A percentile compares a stretch with the other conserved stretches of the same genome.
Conservation (phyloP, 2,329 filamentous ascomycete genomes). For the Huntiella abstrusa region DNA sequence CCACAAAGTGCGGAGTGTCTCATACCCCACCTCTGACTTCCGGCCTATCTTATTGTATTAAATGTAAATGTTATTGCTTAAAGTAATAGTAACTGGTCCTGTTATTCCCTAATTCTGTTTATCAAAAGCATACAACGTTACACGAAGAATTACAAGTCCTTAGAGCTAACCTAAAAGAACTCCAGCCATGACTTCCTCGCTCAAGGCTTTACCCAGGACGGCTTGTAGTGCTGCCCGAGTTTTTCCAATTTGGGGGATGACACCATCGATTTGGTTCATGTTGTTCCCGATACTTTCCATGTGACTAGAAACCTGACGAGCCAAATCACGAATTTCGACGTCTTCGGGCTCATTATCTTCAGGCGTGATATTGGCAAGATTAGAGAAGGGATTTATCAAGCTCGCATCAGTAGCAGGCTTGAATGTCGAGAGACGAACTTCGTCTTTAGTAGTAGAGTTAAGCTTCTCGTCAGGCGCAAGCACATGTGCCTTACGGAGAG, state of each 20-base stretch:
- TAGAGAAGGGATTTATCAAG: not conserved
- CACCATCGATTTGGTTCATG: slow-evolving; percentile 32
- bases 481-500: slow-evolving; percentile 23
- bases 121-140: not conserved
- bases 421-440: not conserved
- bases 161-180: slow-evolving; percentile 25
- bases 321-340: slow-evolving; percentile 5
- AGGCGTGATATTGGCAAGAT: slow-evolving; percentile 14
- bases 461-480: slow-evolving; percentile 1
- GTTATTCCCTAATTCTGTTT: too few relatives aligned
- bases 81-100: too few relatives aligned
- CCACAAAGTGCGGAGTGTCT: too few relatives aligned
- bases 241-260: slow-evolving; percentile 28
- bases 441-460: not conserved
- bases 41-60: too few relatives aligned
- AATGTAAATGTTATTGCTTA: too few relatives aligned
- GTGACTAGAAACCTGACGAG: slow-evolving; percentile 29
- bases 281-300: slow-evolving; percentile 38
- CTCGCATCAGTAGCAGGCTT: not conserved
- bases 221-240: slow-evolving; percentile 31
- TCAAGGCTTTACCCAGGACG: slow-evolving; percentile 27
- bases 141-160: not conserved
- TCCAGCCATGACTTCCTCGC: slow-evolving; percentile 26
- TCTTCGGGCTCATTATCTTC: slow-evolving; percentile 18
- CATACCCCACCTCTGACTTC: too few relatives aligned